Base-by-base conservation (phyloP, 331 rosid genomes). In the Quercus tomentella region DNA sequence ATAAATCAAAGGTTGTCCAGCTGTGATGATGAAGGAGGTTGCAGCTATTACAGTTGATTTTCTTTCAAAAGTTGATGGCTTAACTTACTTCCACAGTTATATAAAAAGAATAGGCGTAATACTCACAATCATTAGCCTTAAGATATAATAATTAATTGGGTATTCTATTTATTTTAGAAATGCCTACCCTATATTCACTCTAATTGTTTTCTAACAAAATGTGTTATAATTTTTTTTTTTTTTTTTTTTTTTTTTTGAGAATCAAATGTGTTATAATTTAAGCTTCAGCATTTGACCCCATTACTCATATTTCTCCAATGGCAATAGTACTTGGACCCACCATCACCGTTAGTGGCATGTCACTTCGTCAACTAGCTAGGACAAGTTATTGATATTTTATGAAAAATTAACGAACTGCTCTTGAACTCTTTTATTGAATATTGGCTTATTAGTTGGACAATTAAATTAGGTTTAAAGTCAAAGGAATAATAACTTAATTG, bases 171-270 rank as follows among this genome's bases (percentile, higher is more conserved):
- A 78, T 63, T 81, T 78, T 81, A 72, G 55, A 75, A 37, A 66
- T 31, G 71, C 72, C 85, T 79, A 76, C 75, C 82, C 85, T 11
- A 81, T 77, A 88, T 88, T 84, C 86, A 79, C 87, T 90, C 83
- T 66, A 63, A 43, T 79, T 77, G 71, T 83, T 81, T 79, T 76
- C 81, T 69, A 72, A 67, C 15, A 28, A 67, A 76, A 72, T 71
- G 72, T n/a, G 23, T 55, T 63, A 14, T 18, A 62, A 70, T 7
- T 28, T 28, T 28, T 26, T 26, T 26, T 26, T 26, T 26, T 26
- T 26, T 26, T 26, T 26, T 28, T 28, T 28, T 28, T 28, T 28
- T 28, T 28, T 28, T 28, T 3, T 28, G 0, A 28, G 30, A 28
- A 28, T 28, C 30, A 28, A 28, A 28, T 28, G 30, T 28, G 30